Conservation (phyloP, 2,329 filamentous ascomycete genomes). For the Apiospora koreana region DNA sequence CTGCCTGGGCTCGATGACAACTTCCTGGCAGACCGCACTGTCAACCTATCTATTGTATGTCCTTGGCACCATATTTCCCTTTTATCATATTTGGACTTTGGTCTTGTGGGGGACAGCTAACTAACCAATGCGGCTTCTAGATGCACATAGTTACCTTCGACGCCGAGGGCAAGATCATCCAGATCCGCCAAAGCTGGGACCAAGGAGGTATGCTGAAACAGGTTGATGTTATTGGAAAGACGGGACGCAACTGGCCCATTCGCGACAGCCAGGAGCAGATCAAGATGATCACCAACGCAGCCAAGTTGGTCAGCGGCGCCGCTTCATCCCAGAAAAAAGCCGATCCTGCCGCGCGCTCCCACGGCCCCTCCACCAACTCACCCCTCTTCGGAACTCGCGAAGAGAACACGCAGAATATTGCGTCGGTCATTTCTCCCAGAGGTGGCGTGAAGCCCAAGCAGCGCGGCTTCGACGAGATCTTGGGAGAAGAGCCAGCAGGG, state of each 20-base stretch:
- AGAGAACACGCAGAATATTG: slow-evolving; percentile 52
- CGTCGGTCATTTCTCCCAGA: slow-evolving; percentile 60
- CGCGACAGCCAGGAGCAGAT: slow-evolving; percentile 83
- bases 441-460: slow-evolving; percentile 61
- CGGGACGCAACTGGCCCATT: slow-evolving; percentile 93
- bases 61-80: slow-evolving; percentile 3
- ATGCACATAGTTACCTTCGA: slow-evolving; percentile 89
- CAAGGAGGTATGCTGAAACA: slow-evolving; percentile 91
- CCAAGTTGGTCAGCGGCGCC: slow-evolving; percentile 45
- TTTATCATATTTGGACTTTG: background rate
- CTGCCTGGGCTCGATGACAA: slow-evolving; percentile 91
- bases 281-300: slow-evolving; percentile 68
- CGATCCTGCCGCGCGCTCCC: slow-evolving; percentile 52
- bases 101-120: background rate
- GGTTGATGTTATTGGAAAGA: slow-evolving; percentile 88
- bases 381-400: slow-evolving; percentile 75
- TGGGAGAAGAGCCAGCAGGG: slow-evolving; percentile 48
- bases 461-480: slow-evolving; percentile 74
- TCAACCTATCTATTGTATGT: slow-evolving; percentile 79
- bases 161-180: slow-evolving; percentile 72
- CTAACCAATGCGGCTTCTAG: slow-evolving; percentile 44
- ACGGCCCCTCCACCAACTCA: slow-evolving; percentile 59
- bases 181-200: slow-evolving; percentile 93
- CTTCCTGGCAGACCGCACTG: slow-evolving; percentile 81
- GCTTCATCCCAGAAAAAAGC: slow-evolving; percentile 37